A percentile compares a stretch with the other conserved stretches of the same genome.
phyloP scores from a whole-genome alignment of 2,329 filamentous ascomycete species.

The Dactylellina sp. region DNA sequence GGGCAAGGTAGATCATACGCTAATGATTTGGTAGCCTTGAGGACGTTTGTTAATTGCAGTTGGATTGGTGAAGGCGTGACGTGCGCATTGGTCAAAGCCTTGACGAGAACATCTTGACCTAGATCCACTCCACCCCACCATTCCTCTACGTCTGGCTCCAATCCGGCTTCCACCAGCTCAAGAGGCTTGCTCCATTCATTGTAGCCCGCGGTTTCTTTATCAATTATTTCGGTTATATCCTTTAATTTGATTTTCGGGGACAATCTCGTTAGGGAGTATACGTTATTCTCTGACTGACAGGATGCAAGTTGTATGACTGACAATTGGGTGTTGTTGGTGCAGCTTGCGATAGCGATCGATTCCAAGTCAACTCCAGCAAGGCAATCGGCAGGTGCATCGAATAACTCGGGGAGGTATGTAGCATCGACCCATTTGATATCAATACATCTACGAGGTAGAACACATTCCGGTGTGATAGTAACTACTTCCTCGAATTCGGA shows the following conservation, averaged over 20 bases:
- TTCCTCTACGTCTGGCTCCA: constrained; percentile 25
- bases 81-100: constrained; percentile 21
- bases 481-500: constrained; percentile 35
- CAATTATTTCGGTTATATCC: constrained; percentile 11
- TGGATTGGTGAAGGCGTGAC: constrained; percentile 20
- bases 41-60: constrained; percentile 23
- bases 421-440: constrained; percentile 24
- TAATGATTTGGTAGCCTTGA: constrained; percentile 29
- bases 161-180: constrained; percentile 3
- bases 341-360: no score
- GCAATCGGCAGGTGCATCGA: neutral
- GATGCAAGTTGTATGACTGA: no score
- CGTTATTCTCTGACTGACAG: no score
- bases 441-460: constrained; percentile 17
- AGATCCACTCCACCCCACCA: constrained; percentile 31
- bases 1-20: constrained; percentile 30
- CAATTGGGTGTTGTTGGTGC: no score
- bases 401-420: constrained; percentile 1
- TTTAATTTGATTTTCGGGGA: constrained; percentile 17
- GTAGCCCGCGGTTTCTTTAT: neutral
- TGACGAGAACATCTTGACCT: constrained; percentile 22
- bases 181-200: neutral
- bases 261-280: no score
- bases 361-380: neutral
- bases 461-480: neutral